Evolutionary conservation across 225 moss, liverwort and hornwort genomes (phyloP), one percentile per base, ranked within the genome.

Genomic region (Marchantia paleacea): DNA sequence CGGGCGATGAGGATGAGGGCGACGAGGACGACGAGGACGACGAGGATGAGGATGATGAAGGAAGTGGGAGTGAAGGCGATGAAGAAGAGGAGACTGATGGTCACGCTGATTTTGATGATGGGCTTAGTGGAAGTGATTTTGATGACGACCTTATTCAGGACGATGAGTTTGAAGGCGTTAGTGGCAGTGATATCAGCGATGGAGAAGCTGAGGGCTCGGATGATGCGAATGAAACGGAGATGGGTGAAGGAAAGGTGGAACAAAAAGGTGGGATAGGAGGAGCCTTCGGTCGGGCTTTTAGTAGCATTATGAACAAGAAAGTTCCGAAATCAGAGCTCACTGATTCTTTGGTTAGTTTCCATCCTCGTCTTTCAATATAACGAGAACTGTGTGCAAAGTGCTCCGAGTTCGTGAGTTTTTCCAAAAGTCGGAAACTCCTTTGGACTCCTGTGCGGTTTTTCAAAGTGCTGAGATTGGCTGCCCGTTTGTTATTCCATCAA

Each of bases 221-320:
- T 3, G 75, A 66, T 18, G 48, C 39, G 7, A 26, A 28, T 47
- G 67, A 19, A 12, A 31, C 55, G 11, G 72, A 66, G 22, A 72
- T 76, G 22, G 53, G 28, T 55, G n/a, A 76, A 63, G 67, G 77
- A 67, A 55, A 82, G 19, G 73, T 29, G 13, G 75, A 30, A 16
- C 61, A 58, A 20, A 26, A 39, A 13, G 51, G 63, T 30, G 65
- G 49, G 4, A 18, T 82, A 19, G 84, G 71, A 49, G 74, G 26
- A 52, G 82, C 85, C 28, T 88, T 85, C 52, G 69, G 83, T 53
- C 83, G 88, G 69, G 88, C 85, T 29, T 88, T 88, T 71, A 77
- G 83, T 31, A 88, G 82, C 55, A 88, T 88, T 28, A 85, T 88
- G 85, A 88, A 81, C 10, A 88, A 85, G 58, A 80, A 80, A 31